Evolutionary conservation across 2,329 filamentous ascomycete species (phyloP), one percentile per base, ranked within the genome.

Genomic region (Alternaria burnsii): DNA sequence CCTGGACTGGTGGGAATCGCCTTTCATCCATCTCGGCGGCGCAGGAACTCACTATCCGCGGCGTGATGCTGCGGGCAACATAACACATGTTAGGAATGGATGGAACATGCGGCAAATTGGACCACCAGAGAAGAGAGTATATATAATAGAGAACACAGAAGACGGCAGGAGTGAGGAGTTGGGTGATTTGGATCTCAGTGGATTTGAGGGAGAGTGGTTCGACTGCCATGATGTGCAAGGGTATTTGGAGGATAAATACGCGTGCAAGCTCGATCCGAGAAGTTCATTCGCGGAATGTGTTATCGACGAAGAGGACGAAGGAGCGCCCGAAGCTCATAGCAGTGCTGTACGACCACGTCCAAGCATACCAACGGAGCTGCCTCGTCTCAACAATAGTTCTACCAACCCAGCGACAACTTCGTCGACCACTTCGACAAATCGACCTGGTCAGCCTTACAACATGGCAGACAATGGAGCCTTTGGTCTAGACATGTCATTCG

Each of bases 181-280:
- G 7, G 47, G 55, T 8, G 70, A 72, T 18, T 81, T 90, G 66
- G 83, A 82, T 40, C 76, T 89, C 8, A 83, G 85, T 1, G 90
- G 87, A 0, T 91, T 89, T 62, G 86, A 90, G 60, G 91, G 91
- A 5, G 87, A 91, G 52, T 95, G 92, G 82, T 91, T 91, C 67
- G 91, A 95, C 71, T 81, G 88, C 0, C 85, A 91, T 60, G 92
- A 95, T 74, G 88, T 93, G 0, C 90, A 95, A 76, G 83, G 86
- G 12, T 95, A 93, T 72, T 80, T 96, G 3, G 84, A 84, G 41
- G 67, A 75, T 5, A 83, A 86, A 51, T 85, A 86, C 30, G 88
- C 88, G 5, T 85, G 93, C 30, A 74, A 81, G 46, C 87, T 93
- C 52, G 85, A 89, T 10, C 83, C 85, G 0, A 80, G 82, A 10